Evolutionary conservation across 148 eudicot species (phyloP).

Genomic region (Rhododendron kiyosumense): DNA sequence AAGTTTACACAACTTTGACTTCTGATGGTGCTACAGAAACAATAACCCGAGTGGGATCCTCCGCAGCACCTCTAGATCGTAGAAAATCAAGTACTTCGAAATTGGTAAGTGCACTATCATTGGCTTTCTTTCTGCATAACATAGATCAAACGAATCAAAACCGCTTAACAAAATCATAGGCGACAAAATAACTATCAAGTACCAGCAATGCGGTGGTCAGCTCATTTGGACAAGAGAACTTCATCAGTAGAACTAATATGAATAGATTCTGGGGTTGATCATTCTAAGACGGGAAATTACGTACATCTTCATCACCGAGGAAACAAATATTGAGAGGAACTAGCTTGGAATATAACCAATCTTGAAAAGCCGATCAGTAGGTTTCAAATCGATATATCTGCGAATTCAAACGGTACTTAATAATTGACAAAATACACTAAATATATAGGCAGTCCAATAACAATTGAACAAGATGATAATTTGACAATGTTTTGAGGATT

Average conservation of each 20-base stretch:
- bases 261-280: background rate
- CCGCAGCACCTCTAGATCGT: constrained; percentile 49
- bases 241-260: background rate
- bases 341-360: background rate
- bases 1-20: constrained; percentile 37
- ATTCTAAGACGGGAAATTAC: background rate
- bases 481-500: too few relatives aligned
- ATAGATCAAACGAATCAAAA: background rate
- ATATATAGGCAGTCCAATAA: background rate
- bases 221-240: background rate
- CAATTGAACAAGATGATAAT: background rate
- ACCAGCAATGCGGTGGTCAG: background rate
- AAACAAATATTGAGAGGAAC: background rate
- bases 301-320: constrained; percentile 24
- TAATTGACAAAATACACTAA: background rate
- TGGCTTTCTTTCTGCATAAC: constrained; percentile 27
- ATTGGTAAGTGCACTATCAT: constrained; percentile 40
- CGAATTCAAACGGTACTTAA: background rate
- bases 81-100: constrained; percentile 49
- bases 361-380: background rate
- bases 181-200: background rate
- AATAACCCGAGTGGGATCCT: constrained; percentile 40
- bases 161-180: background rate
- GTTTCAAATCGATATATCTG: background rate
- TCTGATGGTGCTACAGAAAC: constrained; percentile 50